A percentile compares a stretch with the other conserved stretches of the same genome.
These are phyloP conservation scores for Diatrype stigma DNA, from an alignment of 2,329 filamentous ascomycete species.

Conservation along the genomic window DNA sequence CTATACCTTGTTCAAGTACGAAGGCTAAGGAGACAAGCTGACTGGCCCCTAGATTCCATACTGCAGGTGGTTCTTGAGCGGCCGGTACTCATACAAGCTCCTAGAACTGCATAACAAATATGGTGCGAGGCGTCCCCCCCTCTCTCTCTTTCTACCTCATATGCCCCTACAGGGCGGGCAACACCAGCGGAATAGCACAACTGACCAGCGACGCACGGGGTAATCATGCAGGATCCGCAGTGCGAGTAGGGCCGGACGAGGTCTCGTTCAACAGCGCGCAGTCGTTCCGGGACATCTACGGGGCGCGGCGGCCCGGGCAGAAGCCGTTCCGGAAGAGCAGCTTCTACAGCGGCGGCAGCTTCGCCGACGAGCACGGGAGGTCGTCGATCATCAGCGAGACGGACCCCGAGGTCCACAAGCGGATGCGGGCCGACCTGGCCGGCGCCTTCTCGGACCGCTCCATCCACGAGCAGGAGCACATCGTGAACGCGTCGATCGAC, in stretches of 20 bases:
- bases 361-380: conserved; percentile 4
- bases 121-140: conserved; percentile 1
- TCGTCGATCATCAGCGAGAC: conserved; percentile 20
- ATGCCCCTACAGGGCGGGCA: background rate
- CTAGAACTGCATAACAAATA: conserved; percentile 14
- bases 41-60: conserved; percentile 9
- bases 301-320: conserved; percentile 8
- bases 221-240: background rate
- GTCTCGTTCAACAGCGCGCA: conserved; percentile 14
- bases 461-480: conserved; percentile 22
- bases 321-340: conserved; percentile 18
- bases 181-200: background rate
- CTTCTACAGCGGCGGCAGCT: conserved; percentile 20
- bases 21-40: background rate
- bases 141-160: background rate
- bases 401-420: conserved; percentile 12
- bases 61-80: conserved; percentile 9
- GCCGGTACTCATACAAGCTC: conserved; percentile 11
- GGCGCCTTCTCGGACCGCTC: conserved; percentile 22
- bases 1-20: background rate
- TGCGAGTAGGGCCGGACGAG: conserved; percentile 10
- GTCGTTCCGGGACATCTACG: conserved; percentile 16
- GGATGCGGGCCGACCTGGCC: conserved; percentile 19
- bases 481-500: conserved; percentile 16
- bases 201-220: background rate